A percentile compares a stretch with the other conserved stretches of the same genome.
Conservation (phyloP, 2,329 filamentous ascomycete genomes). For the Sporothrix mexicana region DNA sequence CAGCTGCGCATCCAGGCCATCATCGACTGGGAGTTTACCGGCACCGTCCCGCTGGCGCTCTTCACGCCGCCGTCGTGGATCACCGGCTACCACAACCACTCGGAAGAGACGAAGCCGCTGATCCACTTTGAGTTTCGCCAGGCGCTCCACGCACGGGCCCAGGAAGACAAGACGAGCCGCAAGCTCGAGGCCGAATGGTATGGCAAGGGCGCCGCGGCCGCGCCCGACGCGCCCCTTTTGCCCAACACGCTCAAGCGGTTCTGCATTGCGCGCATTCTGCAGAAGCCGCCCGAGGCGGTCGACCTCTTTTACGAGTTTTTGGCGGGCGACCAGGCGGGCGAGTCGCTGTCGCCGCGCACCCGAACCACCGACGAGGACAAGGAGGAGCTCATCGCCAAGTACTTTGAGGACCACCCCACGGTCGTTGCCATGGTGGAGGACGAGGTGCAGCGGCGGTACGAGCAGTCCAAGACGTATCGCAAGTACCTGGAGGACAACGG, state of each 20-base stretch:
- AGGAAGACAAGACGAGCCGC: not conserved
- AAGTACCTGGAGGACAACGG: no score
- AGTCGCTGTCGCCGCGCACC: not conserved
- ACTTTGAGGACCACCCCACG: constrained; percentile 18
- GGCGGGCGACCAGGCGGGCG: not conserved
- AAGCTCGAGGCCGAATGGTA: constrained; percentile 28
- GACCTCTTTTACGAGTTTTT: constrained; percentile 27
- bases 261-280: constrained; percentile 30
- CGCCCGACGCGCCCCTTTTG: constrained; percentile 4
- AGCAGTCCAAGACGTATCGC: no score
- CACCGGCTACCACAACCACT: constrained; percentile 32
- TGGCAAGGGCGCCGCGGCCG: not conserved
- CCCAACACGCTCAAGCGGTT: not conserved
- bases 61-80: constrained; percentile 38
- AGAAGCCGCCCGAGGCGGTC: constrained; percentile 24
- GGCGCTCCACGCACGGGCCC: not conserved
- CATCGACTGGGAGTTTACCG: constrained; percentile 43
- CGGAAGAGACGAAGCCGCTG: not conserved
- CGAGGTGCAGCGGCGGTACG: no score
- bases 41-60: constrained; percentile 33
- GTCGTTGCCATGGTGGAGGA: no score
- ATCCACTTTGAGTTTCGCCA: constrained; percentile 27
- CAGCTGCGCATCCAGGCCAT: constrained; percentile 39
- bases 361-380: not conserved
- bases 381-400: not conserved